These are phyloP conservation scores for Durusdinium trenchii DNA, from an alignment of 73 alveolate genomes.

Conservation along the genomic window DNA sequence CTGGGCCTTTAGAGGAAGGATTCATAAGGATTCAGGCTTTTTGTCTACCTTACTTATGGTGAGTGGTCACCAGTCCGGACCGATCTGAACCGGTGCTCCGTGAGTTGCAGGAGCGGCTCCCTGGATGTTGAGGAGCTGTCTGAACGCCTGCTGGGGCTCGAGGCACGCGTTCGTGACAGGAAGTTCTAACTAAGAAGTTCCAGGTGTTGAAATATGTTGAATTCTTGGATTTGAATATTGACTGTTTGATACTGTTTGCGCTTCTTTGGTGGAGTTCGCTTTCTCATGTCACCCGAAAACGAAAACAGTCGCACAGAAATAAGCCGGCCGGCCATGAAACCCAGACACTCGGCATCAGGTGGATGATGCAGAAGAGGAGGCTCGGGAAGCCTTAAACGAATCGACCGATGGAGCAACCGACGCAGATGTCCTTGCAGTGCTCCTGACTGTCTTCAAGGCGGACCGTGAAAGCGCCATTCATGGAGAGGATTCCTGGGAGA, in stretches of 20 bases:
- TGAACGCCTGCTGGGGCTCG: constrained; percentile 61
- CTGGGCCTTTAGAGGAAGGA: too few species aligned
- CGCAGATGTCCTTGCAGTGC: constrained; percentile 54
- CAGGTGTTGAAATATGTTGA: not conserved
- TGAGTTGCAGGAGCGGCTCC: constrained; percentile 55
- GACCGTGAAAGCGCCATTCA: constrained; percentile 38
- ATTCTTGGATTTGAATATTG: not conserved
- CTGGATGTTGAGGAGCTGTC: constrained; percentile 51
- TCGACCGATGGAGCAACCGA: constrained; percentile 39
- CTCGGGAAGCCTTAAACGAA: constrained; percentile 47
- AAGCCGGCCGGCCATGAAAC: too few species aligned
- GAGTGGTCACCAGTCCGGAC: too few species aligned
- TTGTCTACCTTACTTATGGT: too few species aligned
- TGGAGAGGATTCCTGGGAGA: constrained; percentile 54
- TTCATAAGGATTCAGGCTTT: too few species aligned
- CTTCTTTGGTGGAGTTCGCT: not conserved
- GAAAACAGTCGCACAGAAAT: not conserved
- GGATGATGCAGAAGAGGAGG: constrained; percentile 82
- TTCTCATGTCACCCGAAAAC: not conserved
- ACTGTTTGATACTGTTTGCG: not conserved
- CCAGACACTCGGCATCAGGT: not conserved
- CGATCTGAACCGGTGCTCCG: too few species aligned
- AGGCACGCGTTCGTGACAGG: too few species aligned
- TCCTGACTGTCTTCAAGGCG: constrained; percentile 31
- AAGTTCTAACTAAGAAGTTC: too few species aligned